These are phyloP conservation scores for Saccharomycopsis sp. DNA, from an alignment of 805 yeast genomes.

Conservation along the genomic window DNA sequence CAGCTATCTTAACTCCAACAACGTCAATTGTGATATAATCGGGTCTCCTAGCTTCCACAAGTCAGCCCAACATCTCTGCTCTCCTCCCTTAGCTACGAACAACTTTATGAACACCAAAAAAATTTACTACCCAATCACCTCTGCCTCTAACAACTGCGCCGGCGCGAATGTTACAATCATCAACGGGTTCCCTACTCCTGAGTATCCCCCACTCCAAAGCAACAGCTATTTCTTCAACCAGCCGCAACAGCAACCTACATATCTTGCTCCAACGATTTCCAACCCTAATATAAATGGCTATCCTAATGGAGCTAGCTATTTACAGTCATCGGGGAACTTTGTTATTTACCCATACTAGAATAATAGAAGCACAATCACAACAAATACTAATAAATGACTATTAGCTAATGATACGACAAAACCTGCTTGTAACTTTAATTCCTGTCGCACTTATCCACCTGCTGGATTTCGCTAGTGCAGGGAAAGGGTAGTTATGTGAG, in stretches of 20 bases:
- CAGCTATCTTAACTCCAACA: background rate
- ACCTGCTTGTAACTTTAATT: background rate
- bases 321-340: background rate
- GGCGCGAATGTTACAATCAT: background rate
- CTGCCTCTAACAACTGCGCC: background rate
- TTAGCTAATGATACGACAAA: background rate
- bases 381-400: background rate
- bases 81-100: background rate
- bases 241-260: background rate
- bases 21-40: too few species aligned
- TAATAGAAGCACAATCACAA: background rate
- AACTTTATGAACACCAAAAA: background rate
- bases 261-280: background rate
- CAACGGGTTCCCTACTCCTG: background rate
- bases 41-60: background rate
- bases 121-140: background rate
- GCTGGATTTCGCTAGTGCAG: background rate
- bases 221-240: background rate
- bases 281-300: background rate
- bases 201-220: background rate
- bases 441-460: too few species aligned
- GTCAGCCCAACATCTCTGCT: background rate
- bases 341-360: conserved; percentile 1
- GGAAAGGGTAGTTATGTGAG: background rate
- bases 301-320: background rate